Evolutionary conservation across 441 rosid species (phyloP).

Genomic region (Populus hybrid): DNA sequence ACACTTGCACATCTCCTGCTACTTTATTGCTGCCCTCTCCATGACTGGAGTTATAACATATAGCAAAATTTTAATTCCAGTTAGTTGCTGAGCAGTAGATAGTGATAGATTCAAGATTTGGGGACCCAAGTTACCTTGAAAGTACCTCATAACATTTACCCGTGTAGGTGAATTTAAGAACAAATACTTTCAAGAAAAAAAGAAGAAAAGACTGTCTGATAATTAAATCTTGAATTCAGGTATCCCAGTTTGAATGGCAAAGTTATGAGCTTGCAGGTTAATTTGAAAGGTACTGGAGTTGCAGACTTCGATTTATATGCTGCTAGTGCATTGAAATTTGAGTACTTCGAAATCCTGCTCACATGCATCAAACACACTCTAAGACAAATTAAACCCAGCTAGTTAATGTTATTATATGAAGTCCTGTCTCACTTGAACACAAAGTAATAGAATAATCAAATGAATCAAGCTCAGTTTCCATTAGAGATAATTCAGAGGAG

Average conservation of each 20-base stretch:
- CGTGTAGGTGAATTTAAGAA: not conserved
- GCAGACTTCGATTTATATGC: not conserved
- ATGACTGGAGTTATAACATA: not conserved
- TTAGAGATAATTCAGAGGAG: not conserved
- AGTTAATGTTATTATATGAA: conserved; percentile 14
- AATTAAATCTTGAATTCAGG: not conserved
- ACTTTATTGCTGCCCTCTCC: conserved; percentile 4
- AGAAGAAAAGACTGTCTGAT: not conserved
- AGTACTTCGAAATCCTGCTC: not conserved
- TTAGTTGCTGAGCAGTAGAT: not conserved
- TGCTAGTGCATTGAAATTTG: not conserved
- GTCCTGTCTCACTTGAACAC: not conserved
- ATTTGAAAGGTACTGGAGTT: conserved; percentile 3
- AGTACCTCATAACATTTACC: not conserved
- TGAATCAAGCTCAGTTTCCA: conserved; percentile 19
- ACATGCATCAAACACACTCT: conserved; percentile 4
- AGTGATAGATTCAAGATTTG: not conserved
- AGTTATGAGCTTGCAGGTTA: conserved; percentile 7
- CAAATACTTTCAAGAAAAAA: not conserved
- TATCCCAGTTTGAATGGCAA: not conserved
- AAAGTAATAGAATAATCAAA: conserved; percentile 13
- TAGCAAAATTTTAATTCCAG: not conserved
- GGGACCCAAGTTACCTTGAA: not conserved
- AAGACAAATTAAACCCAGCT: conserved; percentile 13
- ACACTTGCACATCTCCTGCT: conserved; percentile 21